Evolutionary conservation across 352 stramenopile genomes (phyloP).

Genomic region (Peronospora belbahrii): DNA sequence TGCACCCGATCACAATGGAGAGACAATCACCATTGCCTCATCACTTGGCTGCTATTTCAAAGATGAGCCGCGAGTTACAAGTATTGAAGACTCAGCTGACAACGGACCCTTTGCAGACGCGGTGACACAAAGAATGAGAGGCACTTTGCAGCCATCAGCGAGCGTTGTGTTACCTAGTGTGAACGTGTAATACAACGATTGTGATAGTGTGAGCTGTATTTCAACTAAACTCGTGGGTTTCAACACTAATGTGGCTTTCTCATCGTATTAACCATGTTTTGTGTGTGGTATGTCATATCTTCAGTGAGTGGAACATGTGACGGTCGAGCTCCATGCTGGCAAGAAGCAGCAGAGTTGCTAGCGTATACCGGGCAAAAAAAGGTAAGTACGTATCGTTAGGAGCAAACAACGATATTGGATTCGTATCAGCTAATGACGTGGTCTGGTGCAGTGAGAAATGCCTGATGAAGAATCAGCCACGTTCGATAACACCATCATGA

Average conservation of each 20-base stretch:
- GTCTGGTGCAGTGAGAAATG: conserved; percentile 5
- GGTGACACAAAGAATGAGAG: conserved; percentile 17
- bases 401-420: not conserved
- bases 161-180: conserved; percentile 1
- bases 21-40: conserved; percentile 56
- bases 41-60: conserved; percentile 41
- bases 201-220: conserved; percentile 8
- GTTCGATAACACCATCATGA: conserved; percentile 51
- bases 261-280: not conserved
- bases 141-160: conserved; percentile 2
- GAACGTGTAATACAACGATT: conserved; percentile 17
- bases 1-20: conserved; percentile 54
- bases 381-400: conserved; percentile 12
- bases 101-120: conserved; percentile 31
- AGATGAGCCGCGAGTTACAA: conserved; percentile 26
- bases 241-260: conserved; percentile 1
- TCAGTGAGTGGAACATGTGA: too few species aligned
- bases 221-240: not conserved
- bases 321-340: conserved; percentile 14
- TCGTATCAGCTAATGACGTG: conserved; percentile 5
- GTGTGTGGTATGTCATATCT: too few species aligned
- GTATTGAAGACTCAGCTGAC: conserved; percentile 25
- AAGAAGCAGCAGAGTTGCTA: conserved; percentile 13
- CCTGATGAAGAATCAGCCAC: conserved; percentile 39
- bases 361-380: conserved; percentile 9